phyloP scores from a whole-genome alignment of 495 filamentous ascomycete species.

The Acidiella bohemica region DNA sequence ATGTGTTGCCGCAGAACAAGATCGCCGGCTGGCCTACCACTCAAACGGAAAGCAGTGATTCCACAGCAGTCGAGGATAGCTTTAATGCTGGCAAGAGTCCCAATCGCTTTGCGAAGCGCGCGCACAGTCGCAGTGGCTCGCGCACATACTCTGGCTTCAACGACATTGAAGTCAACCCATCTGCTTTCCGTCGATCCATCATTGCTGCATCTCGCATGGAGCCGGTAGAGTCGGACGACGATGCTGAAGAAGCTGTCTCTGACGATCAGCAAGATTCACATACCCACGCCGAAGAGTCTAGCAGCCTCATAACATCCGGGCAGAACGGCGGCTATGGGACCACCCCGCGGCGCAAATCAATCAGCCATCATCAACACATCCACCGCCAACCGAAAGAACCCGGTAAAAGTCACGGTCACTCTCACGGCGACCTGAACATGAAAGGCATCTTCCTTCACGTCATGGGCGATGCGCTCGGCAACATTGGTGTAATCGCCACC shows the following conservation, averaged over 20 bases:
- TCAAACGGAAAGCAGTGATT: conserved; percentile 28
- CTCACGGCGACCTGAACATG: conserved; percentile 89
- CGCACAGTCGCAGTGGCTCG: conserved; percentile 26
- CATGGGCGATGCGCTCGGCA: conserved; percentile 89
- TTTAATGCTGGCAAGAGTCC: conserved; percentile 1
- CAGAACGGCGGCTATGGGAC: conserved; percentile 12
- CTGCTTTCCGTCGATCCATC: conserved; percentile 79
- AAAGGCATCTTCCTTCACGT: conserved; percentile 94
- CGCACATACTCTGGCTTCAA: conserved; percentile 26
- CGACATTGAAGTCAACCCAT: conserved; percentile 76
- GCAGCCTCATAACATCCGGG: conserved; percentile 4
- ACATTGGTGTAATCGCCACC: conserved; percentile 89
- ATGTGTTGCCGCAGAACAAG: conserved; percentile 32
- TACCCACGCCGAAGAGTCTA: conserved; percentile 21
- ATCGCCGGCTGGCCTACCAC: conserved; percentile 21
- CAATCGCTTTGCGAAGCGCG: conserved; percentile 4
- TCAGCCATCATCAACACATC: conserved; percentile 52
- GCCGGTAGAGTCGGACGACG: conserved; percentile 34
- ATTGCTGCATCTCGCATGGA: conserved; percentile 56
- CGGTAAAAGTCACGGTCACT: conserved; percentile 51
- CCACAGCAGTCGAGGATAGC: conserved; percentile 16
- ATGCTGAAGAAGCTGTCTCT: conserved; percentile 39
- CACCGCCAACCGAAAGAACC: conserved; percentile 63
- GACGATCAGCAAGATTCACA: conserved; percentile 32
- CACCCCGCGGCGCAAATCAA: conserved; percentile 18